Base-by-base conservation (phyloP, 176 grass and related monocot genomes). In the Elymus sibiricus region DNA sequence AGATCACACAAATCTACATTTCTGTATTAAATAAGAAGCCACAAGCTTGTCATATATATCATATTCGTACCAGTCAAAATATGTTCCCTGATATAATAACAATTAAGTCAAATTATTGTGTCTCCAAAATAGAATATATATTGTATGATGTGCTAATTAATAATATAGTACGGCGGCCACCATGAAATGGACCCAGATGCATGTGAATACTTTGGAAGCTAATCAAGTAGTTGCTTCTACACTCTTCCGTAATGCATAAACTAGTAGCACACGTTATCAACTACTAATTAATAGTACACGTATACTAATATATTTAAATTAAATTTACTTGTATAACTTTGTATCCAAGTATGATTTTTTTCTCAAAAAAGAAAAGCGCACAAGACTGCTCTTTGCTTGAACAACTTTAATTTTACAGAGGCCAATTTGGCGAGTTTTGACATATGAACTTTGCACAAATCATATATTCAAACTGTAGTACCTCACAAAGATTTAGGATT, bases 71-170 rank as follows among this genome's bases (percentile, higher is more conserved):
- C 37, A 25, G 75, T 84, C 80, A 76, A 80, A 90, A 76, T 67
- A 53, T 84, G 85, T n/a, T 17, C 75, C 67, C 28, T 12, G 7
- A 21, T 76, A 61, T 70, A 87, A 84, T 75, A 84, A 62, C 49
- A 84, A 40, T 84, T 84, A 69, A 70, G 81, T 91, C 89, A 91
- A 87, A 84, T 91, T 91, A 81, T 56, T 56, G 53, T 19, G 76
- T 40, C 46, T 58, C 56, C 14, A 49, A 74, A 79, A 66, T 10
- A 25, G 66, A 63, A 9, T 42, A 62, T 16, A 31, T 74, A 58
- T 82, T 51, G 32, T 49, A 73, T 66, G 35, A 43, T 70, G 26
- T 28, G 37, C 81, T 40, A 17, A 56, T 31, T 70, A 29, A 56
- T 25, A 80, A 68, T 86, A 66, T 64, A 76, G 39, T 29, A 70